Evolutionary conservation across 164 flowering plant genomes (phyloP).

Genomic region (Protea cynaroides): DNA sequence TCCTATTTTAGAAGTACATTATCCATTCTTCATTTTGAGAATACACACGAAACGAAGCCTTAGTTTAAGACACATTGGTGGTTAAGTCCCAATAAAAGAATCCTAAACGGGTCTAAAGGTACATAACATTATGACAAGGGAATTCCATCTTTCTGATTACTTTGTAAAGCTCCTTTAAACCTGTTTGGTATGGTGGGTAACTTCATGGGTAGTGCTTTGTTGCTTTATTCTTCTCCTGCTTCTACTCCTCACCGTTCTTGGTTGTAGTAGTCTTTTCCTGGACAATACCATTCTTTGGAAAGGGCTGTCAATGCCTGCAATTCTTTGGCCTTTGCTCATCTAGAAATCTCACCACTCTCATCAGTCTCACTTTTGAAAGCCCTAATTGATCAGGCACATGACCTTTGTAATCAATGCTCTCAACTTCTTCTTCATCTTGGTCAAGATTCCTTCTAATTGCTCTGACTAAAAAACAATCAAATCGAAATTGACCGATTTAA

Average conservation of each 20-base stretch:
- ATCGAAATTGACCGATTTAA: too few relatives aligned
- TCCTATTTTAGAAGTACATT: too few relatives aligned
- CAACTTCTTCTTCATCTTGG: constrained; percentile 13
- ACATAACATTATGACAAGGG: constrained; percentile 29
- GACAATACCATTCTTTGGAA: constrained; percentile 23
- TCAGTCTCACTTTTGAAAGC: constrained; percentile 7
- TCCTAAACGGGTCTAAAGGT: constrained; percentile 25
- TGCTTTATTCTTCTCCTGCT: constrained; percentile 30
- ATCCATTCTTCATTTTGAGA: too few relatives aligned
- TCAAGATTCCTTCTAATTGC: constrained; percentile 10
- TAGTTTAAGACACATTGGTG: constrained; percentile 20
- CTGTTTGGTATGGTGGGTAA: constrained; percentile 28
- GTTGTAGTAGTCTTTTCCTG: constrained; percentile 15
- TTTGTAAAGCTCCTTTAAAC: constrained; percentile 11
- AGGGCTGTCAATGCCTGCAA: constrained; percentile 22
- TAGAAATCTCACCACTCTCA: constrained; percentile 11
- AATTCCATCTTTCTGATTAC: constrained; percentile 23
- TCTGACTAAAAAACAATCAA: too few relatives aligned
- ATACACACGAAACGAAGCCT: background rate
- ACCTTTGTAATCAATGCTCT: constrained; percentile 14
- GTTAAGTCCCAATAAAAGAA: constrained; percentile 22
- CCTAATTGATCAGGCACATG: constrained; percentile 14
- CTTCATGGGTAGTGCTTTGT: constrained; percentile 23
- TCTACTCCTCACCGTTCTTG: constrained; percentile 20
- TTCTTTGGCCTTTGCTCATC: constrained; percentile 30